Conservation (phyloP, 345 rosid species). For the Lepidium didymum region DNA sequence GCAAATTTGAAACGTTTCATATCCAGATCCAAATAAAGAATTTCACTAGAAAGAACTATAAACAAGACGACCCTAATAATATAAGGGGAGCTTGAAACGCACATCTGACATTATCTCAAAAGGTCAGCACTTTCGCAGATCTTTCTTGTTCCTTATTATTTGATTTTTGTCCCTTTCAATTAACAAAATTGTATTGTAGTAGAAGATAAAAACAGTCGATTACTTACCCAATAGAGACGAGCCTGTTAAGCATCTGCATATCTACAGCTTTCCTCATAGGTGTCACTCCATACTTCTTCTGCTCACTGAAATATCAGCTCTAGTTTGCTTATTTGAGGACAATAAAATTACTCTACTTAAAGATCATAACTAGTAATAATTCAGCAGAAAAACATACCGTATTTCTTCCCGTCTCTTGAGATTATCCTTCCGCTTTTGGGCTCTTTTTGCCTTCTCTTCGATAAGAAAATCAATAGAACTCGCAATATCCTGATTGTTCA, state of each 20-base stretch:
- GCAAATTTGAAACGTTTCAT: not conserved
- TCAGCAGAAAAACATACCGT: slow-evolving; percentile 26
- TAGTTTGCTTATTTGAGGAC: not conserved
- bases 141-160: not conserved
- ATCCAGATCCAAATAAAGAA: not conserved
- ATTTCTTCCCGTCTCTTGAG: slow-evolving; percentile 49
- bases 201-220: not conserved
- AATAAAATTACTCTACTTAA: not conserved
- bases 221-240: slow-evolving; percentile 74
- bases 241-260: slow-evolving; percentile 51
- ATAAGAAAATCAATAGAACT: slow-evolving; percentile 72
- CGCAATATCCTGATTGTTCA: slow-evolving; percentile 70
- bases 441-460: slow-evolving; percentile 60
- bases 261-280: slow-evolving; percentile 75
- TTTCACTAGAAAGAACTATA: not conserved
- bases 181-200: not conserved
- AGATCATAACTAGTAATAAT: not conserved
- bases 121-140: not conserved
- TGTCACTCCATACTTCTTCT: slow-evolving; percentile 74
- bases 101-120: not conserved
- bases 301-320: slow-evolving; percentile 55
- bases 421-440: slow-evolving; percentile 46
- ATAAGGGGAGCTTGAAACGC: not conserved
- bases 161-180: not conserved
- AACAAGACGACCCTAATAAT: not conserved